Base-by-base conservation (phyloP, 2,329 filamentous ascomycete species). In the Aspergillus quadricinctus region DNA sequence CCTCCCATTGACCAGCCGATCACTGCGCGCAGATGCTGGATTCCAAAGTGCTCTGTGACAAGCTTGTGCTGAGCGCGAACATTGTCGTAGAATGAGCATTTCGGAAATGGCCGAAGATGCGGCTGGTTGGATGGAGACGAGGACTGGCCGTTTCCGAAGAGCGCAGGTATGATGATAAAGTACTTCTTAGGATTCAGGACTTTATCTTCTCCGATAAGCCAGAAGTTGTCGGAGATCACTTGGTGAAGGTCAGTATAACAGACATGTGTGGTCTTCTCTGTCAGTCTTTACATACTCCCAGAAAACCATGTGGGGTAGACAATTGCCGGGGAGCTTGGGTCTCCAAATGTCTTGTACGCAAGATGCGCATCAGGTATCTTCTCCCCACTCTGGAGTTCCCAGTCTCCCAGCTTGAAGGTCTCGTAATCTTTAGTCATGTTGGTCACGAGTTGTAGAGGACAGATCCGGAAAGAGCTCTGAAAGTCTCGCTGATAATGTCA, bases 221-320 rank as follows among this genome's bases (percentile, higher is more conserved):
- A 92, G 68, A 88, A 80, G 58, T 92, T 92, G 65, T 89, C 86
- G 2, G 80, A 76, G 59, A 92, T 89, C 2, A 73, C 77, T 75
- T 71, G 53, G 17, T 28, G 49, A 21, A 10, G 27, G 29, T 23
- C 5, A 41, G 49, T 35, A 3, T 51, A 40, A 7, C 21, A 11
- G n/a, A 8, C 3, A 35, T 50, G 7, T 6, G 21, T 9, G 7
- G 25, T n/a, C 23, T 19, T 4, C n/a, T 10, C 17, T 50, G 28
- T 28, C 14, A 6, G 5, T 8, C 7, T 7, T 48, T 21, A 72
- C 78, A 51, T 69, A 83, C 80, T 62, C 57, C 86, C 86, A 19
- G 84, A 86, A 69, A 86, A 92, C 89, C 89, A 92, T 2, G 85
- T 86, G 2, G 89, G 89, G 66, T 92, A 92, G 58, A 92, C 81